These are phyloP conservation scores for Limonium bicolor DNA, from an alignment of 148 eudicot species.

Conservation along the genomic window DNA sequence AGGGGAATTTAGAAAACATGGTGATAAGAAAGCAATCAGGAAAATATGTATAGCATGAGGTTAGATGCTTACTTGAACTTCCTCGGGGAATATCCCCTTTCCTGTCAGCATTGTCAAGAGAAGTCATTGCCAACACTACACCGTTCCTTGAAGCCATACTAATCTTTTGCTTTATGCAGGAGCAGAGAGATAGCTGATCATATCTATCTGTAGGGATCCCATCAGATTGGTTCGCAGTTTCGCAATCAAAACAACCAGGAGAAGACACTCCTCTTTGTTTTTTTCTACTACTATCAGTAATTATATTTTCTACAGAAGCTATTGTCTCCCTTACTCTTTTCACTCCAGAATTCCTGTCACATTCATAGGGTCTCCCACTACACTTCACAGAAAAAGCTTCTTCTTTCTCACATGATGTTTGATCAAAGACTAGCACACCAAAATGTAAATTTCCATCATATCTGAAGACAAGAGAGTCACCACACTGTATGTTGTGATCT, in stretches of 20 bases:
- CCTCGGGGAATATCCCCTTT: constrained; percentile 5
- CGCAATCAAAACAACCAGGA: constrained; percentile 18
- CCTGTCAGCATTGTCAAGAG: constrained; percentile 11
- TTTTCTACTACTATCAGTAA: constrained; percentile 23
- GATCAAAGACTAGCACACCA: constrained; percentile 63
- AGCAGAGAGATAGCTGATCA: constrained; percentile 7
- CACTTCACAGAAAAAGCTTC: constrained; percentile 51
- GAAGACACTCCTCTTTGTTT: constrained; percentile 32
- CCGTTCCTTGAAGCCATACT: constrained; percentile 15
- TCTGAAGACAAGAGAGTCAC: constrained; percentile 66
- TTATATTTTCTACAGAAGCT: constrained; percentile 10
- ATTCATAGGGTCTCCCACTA: constrained; percentile 26
- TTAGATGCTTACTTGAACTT: constrained; percentile 10
- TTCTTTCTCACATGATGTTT: constrained; percentile 78
- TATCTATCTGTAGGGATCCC: constrained; percentile 8
- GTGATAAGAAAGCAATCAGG: too few relatives aligned
- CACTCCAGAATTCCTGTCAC: constrained; percentile 10
- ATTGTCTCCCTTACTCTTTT: constrained; percentile 39
- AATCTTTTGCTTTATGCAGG: constrained; percentile 11
- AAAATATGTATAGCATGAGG: too few relatives aligned
- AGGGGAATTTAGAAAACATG: too few relatives aligned
- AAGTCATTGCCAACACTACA: constrained; percentile 28
- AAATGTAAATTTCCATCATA: constrained; percentile 65
- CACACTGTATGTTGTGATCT: constrained; percentile 56
- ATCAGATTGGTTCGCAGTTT: constrained; percentile 12